These are phyloP conservation scores for Letharia lupina DNA, from an alignment of 495 filamentous ascomycete species.

Conservation along the genomic window DNA sequence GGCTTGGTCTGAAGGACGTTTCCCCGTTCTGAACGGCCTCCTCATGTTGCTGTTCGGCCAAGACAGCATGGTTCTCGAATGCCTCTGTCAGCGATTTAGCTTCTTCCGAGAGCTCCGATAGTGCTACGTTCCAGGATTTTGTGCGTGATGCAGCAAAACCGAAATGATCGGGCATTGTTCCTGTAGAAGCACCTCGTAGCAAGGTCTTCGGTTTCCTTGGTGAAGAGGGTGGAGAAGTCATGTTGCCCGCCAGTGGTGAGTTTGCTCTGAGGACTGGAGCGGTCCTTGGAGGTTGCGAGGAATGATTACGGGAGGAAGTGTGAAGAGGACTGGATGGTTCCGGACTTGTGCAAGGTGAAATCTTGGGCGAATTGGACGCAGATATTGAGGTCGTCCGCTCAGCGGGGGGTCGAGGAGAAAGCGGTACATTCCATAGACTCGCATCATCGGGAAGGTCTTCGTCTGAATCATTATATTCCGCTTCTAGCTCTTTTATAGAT, in stretches of 20 bases:
- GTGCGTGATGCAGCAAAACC: conserved; percentile 47
- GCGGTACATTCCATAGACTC: conserved; percentile 85
- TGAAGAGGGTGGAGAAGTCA: conserved; percentile 16
- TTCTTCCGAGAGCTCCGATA: conserved; percentile 75
- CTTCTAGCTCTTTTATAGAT: conserved; percentile 67
- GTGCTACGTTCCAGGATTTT: conserved; percentile 77
- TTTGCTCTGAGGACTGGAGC: conserved; percentile 28
- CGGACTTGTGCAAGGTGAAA: conserved; percentile 47
- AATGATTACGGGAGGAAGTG: conserved; percentile 16
- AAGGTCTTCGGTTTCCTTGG: conserved; percentile 20
- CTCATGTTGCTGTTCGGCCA: conserved; percentile 45
- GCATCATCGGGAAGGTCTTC: conserved; percentile 91
- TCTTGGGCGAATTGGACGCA: conserved; percentile 40
- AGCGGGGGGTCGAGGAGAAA: conserved; percentile 72
- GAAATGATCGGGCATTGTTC: conserved; percentile 24
- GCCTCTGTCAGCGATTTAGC: conserved; percentile 83
- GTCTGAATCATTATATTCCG: conserved; percentile 80
- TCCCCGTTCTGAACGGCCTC: conserved; percentile 44
- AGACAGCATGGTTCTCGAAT: conserved; percentile 73
- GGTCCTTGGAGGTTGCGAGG: conserved; percentile 17
- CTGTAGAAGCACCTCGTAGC: conserved; percentile 39
- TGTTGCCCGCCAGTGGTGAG: conserved; percentile 22
- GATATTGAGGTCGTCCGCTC: conserved; percentile 47
- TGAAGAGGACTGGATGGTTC: conserved; percentile 39
- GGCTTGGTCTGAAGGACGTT: conserved; percentile 37